Evolutionary conservation across 176 grass and related monocot species (phyloP).

Genomic region (Phragmites australis): DNA sequence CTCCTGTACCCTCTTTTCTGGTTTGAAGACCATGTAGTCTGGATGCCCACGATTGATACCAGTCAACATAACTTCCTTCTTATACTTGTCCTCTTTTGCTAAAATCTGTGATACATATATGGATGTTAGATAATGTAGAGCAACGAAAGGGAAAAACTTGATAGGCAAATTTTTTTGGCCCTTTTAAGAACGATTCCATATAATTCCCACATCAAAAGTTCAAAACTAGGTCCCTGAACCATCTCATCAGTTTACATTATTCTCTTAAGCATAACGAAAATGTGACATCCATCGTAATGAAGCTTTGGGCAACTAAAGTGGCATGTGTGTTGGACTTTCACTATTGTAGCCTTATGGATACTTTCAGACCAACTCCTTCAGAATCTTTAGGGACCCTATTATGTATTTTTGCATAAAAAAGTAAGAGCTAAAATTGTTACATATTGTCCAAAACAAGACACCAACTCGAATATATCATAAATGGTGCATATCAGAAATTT

Average conservation of each 20-base stretch:
- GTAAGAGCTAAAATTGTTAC: neutral
- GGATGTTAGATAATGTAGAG: constrained; percentile 20
- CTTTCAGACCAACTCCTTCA: neutral
- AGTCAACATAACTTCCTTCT: constrained; percentile 72
- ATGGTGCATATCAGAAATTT: constrained; percentile 18
- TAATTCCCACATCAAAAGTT: neutral
- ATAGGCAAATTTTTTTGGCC: neutral
- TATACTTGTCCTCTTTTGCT: constrained; percentile 84
- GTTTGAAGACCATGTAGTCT: constrained; percentile 78
- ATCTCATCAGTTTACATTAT: constrained; percentile 8
- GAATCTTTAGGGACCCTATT: neutral
- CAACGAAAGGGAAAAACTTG: neutral
- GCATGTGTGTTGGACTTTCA: neutral
- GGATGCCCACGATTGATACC: constrained; percentile 63
- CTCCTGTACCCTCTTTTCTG: constrained; percentile 71
- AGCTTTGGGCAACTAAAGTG: neutral
- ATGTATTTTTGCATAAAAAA: neutral
- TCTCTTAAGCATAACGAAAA: neutral
- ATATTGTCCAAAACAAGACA: neutral
- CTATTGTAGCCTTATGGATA: neutral
- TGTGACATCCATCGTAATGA: neutral
- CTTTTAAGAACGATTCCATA: neutral
- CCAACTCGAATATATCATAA: neutral
- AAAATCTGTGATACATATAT: constrained; percentile 59
- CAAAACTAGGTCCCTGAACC: neutral